Percentiles rank a stretch among this genome's conserved stretches.
Evolutionary conservation across 2,329 filamentous ascomycete genomes (phyloP).

Genomic region (Alternaria burnsii): DNA sequence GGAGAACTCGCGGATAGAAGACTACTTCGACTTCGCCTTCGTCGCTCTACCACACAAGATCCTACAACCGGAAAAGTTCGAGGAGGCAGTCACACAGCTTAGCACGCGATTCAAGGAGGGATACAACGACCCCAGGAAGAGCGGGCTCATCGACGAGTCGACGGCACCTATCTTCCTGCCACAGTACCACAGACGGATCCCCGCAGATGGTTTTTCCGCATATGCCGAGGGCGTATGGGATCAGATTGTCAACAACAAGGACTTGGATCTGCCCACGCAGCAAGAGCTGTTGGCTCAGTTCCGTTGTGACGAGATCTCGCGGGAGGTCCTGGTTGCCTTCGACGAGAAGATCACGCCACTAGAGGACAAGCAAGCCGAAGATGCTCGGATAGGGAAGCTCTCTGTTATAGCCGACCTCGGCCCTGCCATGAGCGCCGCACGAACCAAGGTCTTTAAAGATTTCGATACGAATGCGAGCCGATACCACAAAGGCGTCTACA

Average conservation of each 20-base stretch:
- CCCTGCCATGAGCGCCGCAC: slow-evolving; percentile 72
- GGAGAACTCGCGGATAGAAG: slow-evolving; percentile 87
- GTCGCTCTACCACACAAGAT: slow-evolving; percentile 96
- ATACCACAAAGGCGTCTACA: slow-evolving; percentile 96
- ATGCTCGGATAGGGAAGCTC: slow-evolving; percentile 74
- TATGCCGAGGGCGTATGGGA: slow-evolving; percentile 97
- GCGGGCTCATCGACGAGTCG: slow-evolving; percentile 72
- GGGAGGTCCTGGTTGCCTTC: slow-evolving; percentile 85
- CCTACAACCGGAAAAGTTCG: slow-evolving; percentile 90
- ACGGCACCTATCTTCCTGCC: slow-evolving; percentile 84
- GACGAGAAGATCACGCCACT: slow-evolving; percentile 83
- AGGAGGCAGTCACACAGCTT: slow-evolving; percentile 79
- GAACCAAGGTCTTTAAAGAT: slow-evolving; percentile 76
- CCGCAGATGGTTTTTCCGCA: slow-evolving; percentile 93
- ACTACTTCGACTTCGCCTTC: slow-evolving; percentile 99
- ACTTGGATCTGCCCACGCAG: slow-evolving; percentile 93
- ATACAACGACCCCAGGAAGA: slow-evolving; percentile 72
- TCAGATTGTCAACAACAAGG: slow-evolving; percentile 98
- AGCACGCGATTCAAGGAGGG: slow-evolving; percentile 84
- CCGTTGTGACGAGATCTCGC: slow-evolving; percentile 93
- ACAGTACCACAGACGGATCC: slow-evolving; percentile 94
- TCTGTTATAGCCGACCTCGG: slow-evolving; percentile 80
- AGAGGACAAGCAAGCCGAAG: slow-evolving; percentile 84
- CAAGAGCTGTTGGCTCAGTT: slow-evolving; percentile 97
- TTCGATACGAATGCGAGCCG: slow-evolving; percentile 91